Percentiles rank a stretch among this genome's conserved stretches.
Evolutionary conservation across 1,284 basidiomycete genomes (phyloP).

Genomic region (Melampsora occidentalis): DNA sequence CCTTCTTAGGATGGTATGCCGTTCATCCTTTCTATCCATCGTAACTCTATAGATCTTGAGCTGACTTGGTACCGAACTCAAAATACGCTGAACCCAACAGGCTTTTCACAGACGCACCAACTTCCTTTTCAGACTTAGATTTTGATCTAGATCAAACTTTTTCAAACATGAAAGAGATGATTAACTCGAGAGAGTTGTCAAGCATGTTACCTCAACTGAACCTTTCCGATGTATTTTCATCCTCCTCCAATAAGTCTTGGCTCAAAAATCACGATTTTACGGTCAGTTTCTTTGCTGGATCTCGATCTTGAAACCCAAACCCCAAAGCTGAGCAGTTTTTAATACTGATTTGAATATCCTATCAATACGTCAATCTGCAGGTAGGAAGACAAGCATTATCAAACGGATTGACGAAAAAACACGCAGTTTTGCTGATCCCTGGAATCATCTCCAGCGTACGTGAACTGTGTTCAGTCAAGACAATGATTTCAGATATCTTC

Average conservation of each 20-base stretch:
- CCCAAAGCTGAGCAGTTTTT: not conserved
- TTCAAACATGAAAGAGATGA: slow-evolving; percentile 31
- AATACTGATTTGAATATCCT: not conserved
- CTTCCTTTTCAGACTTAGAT: slow-evolving; percentile 25
- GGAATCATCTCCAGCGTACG: slow-evolving; percentile 61
- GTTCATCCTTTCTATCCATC: not conserved
- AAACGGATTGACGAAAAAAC: slow-evolving; percentile 67
- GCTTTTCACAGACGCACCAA: slow-evolving; percentile 29
- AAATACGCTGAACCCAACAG: not conserved
- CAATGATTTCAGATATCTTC: not conserved
- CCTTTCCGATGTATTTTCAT: slow-evolving; percentile 35
- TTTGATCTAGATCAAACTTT: slow-evolving; percentile 43
- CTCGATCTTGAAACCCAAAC: too few species aligned
- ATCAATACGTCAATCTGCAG: slow-evolving; percentile 47
- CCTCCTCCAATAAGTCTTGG: slow-evolving; percentile 44
- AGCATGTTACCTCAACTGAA: slow-evolving; percentile 32
- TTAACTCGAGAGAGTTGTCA: slow-evolving; percentile 22
- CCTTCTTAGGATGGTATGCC: slow-evolving; percentile 39
- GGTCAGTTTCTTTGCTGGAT: not conserved
- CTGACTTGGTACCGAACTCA: not conserved
- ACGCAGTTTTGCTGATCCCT: slow-evolving; percentile 64
- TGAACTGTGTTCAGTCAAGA: slow-evolving; percentile 55
- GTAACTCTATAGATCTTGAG: not conserved
- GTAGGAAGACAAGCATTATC: slow-evolving; percentile 71
- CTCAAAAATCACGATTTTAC: slow-evolving; percentile 77